Evolutionary conservation across 1,284 basidiomycete species (phyloP).

Genomic region (Phenoliferia sp.): DNA sequence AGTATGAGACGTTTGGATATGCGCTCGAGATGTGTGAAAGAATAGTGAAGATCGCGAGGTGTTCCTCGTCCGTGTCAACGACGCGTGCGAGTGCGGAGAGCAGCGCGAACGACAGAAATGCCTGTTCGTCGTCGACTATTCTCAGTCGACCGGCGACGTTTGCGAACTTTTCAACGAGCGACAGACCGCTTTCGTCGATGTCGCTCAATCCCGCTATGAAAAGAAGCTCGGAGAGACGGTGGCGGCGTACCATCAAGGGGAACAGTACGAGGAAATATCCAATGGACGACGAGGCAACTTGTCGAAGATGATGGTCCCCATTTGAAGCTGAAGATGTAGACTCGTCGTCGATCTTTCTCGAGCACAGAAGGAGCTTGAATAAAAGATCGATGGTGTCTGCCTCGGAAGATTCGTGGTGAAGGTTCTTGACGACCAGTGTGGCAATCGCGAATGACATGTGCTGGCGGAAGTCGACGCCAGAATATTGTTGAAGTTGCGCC

Average conservation of each 20-base stretch:
- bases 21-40: neutral
- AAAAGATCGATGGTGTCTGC: neutral
- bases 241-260: conserved; percentile 54
- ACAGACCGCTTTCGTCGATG: neutral
- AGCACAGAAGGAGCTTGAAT: neutral
- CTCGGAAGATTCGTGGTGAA: conserved; percentile 17
- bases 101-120: conserved; percentile 1
- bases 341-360: neutral
- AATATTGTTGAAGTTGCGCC: conserved; percentile 56
- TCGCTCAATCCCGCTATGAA: conserved; percentile 1
- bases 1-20: neutral
- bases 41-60: neutral
- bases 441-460: conserved; percentile 77
- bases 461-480: conserved; percentile 69
- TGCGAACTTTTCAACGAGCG: neutral
- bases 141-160: neutral
- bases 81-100: neutral
- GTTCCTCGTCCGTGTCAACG: neutral
- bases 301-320: conserved; percentile 36
- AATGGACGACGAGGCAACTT: conserved; percentile 50
- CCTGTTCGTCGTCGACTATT: neutral
- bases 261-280: conserved; percentile 78
- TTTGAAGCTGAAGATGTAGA: neutral
- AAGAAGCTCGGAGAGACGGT: conserved; percentile 8
- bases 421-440: conserved; percentile 69